Base-by-base conservation (phyloP, 2,329 filamentous ascomycete species). In the Penicillium sp. region DNA sequence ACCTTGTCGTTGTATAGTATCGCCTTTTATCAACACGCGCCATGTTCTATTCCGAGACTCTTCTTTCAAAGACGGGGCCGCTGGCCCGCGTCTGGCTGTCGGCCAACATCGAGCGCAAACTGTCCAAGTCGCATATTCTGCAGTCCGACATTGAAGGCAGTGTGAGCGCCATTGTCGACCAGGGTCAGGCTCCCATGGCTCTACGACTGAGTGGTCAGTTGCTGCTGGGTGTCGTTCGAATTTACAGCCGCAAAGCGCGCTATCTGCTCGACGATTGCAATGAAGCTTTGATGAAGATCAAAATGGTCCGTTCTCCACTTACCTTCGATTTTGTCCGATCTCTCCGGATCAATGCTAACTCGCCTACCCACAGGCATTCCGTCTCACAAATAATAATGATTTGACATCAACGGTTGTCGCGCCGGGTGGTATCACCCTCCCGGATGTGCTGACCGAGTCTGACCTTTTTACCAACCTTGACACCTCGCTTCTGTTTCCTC, bases 11-110 rank as follows among this genome's bases (percentile, higher is more conserved):
- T 62, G 47, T 49, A 54, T 51, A 58, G 10, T 47, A 43, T 42
- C 37, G 46, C n/a, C 43, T 40, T 54, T 30, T 37, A 46, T 20
- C 27, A 17, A 23, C 41, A 47, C 34, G 47, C 65, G 67, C 56
- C 66, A 99, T 99, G 94, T 99, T 99, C 78, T 97, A 97, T 75
- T 96, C 94, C 47, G 91, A 96, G 80, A 91, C 91, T 49, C 84
- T 99, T 53, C 84, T 99, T 66, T 91, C 92, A 73, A 96, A 96
- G 86, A 96, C 91, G 65, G 94, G 94, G 80, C 93, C 94, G 68
- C 78, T 99, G 80, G 94, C 94, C 76, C 90, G 91, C 70, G 92
- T 97, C 78, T 99, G 94, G 94, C 84, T 97, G 56, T 96, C 94
- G 26, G 91, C 94, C 78, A 99, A 97, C 75, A 82, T 97, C 60